Base-by-base conservation (phyloP, 306 rosid species). In the Rosa chinensis region DNA sequence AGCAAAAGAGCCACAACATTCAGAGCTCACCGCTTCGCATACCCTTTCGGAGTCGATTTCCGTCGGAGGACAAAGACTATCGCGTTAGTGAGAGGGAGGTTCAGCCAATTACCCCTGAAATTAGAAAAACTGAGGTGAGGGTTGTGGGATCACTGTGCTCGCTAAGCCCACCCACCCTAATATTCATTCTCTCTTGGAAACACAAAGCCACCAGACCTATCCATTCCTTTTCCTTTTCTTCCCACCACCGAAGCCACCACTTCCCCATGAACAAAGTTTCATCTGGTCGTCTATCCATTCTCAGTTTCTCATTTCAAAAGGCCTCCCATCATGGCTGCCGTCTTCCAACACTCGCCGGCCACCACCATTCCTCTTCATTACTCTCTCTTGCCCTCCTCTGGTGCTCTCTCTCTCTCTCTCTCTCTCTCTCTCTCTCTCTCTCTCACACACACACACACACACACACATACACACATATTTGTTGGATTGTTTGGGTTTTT, bases 61-160 rank as follows among this genome's bases (percentile, higher is more conserved):
- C 78, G 52, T 35, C 43, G 20, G 68, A 77, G 62, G 48, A 42
- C 67, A 25, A 87, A 85, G 79, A 59, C 87, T 0, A 25, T 70
- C 72, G 85, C 28, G 48, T 72, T 82, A 71, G 97, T 91, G 74
- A 90, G 82, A 80, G 98, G 20, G 88, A 86, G 72, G 89, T 37
- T 59, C 85, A 79, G 59, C 49, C 64, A 13, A 84, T 93, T 73
- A 93, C 89, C 78, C 98, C 97, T 0, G 90, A 87, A 66, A 82
- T 91, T 35, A 88, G 98, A 82, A 93, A 93, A 88, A 84, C 12
- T 56, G 98, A 93, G 83, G 89, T 76, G 0, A 93, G 91, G 72
- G 97, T 93, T 53, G 97, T 93, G 48, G 95, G 91, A 70, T 72
- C 62, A 61, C 87, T 74, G 97, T 91, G 52, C 91, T 93, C 59